Conservation (phyloP, 2,329 filamentous ascomycete genomes). For the Aspergillus neoniger region DNA sequence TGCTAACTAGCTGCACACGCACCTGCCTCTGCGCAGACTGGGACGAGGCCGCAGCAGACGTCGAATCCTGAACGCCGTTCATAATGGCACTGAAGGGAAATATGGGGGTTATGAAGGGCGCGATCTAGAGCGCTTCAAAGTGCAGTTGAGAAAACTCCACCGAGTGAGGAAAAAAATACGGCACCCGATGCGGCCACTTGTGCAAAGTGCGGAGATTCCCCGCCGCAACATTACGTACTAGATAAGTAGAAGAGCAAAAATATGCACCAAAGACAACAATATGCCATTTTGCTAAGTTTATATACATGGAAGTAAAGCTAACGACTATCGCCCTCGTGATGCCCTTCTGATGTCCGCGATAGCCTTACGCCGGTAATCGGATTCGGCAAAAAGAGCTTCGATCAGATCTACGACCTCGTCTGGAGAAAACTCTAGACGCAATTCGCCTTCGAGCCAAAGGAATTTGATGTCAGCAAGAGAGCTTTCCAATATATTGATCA, state of each 20-base stretch:
- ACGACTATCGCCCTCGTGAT: constrained; percentile 21
- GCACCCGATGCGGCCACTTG: constrained; percentile 43
- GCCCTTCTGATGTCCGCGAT: constrained; percentile 57
- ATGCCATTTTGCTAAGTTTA: background rate
- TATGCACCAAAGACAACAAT: background rate
- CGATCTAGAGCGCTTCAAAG: constrained; percentile 7
- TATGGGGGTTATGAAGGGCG: constrained; percentile 3
- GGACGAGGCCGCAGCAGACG: constrained; percentile 20
- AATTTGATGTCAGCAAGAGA: constrained; percentile 66
- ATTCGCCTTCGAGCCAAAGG: constrained; percentile 65
- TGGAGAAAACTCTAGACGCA: constrained; percentile 62
- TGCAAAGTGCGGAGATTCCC: constrained; percentile 40
- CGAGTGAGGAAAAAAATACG: constrained; percentile 42
- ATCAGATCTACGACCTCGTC: constrained; percentile 66
- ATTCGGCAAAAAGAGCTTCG: constrained; percentile 65
- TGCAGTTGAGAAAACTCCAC: constrained; percentile 28
- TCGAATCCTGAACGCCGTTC: constrained; percentile 26
- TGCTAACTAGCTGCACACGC: constrained; percentile 56
- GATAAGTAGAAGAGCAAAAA: background rate
- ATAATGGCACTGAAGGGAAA: constrained; percentile 21
- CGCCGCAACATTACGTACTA: constrained; percentile 6
- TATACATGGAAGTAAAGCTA: constrained; percentile 4
- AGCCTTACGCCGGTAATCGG: constrained; percentile 58
- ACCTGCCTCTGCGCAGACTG: constrained; percentile 50
- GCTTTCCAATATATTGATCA: constrained; percentile 64